Evolutionary conservation across 768 basidiomycete species (phyloP), one percentile per base, ranked within the genome.

Genomic region (Chalciporus sphaerocephalus): DNA sequence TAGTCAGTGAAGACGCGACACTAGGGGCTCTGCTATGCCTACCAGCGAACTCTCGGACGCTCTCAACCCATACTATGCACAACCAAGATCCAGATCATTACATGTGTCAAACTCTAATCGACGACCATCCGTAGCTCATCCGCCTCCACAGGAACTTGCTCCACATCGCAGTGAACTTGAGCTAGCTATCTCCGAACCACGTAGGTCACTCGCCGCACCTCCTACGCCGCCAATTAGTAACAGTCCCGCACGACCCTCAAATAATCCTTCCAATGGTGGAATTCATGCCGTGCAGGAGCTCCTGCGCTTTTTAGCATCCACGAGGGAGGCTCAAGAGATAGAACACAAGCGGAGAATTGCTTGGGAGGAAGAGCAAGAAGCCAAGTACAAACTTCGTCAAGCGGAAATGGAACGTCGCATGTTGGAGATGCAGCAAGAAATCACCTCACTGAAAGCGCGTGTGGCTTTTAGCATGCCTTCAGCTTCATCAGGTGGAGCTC

Each of bases 31-130:
- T 15, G 12, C 42, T 11, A 83, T 83, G 82, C 69, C 76, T 55
- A 74, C 79, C 48, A 88, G 85, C 69, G 85, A 88, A 64, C 79
- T 89, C 46, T 83, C 82, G 8, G 80, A 89, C 59, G 87, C 87
- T 5, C 80, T 89, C 56, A 89, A 88, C 62, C 85, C 85, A 10
- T 71, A 80, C 58, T 71, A 77, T 46, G 72, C 71, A 27, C 76
- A 77, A 42, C 56, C 68, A 15, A 67, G 75, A 50, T 53, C 63
- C 16, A 61, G 72, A 33, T 47, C 59, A 3, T 48, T 57, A 0
- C 53, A 55, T 8, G 33, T 16, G n/a, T 23, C 48, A 6, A 44
- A 23, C 32, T 25, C 40, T 35, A 47, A 38, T 22, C 65, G 38
- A 46, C 66, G 8, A 50, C 57, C 21, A 24, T 42, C 56, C 6